These are phyloP conservation scores for Wickerhamiella lipophila DNA, from an alignment of 805 yeast genomes.

Conservation along the genomic window DNA sequence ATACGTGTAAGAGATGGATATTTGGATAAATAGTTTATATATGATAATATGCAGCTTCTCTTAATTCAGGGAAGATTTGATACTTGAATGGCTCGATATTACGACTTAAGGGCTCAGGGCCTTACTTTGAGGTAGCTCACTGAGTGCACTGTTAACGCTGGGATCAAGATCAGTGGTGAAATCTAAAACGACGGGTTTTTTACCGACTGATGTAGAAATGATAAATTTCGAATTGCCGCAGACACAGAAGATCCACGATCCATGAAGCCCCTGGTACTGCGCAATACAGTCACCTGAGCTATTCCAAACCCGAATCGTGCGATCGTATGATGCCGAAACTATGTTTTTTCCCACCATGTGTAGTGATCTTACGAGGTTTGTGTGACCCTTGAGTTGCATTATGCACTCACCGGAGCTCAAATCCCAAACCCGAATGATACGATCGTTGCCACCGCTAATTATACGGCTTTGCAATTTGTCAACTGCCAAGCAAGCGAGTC, in stretches of 20 bases:
- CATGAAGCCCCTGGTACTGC: constrained; percentile 25
- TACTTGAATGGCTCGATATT: no score
- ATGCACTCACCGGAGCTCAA: constrained; percentile 58
- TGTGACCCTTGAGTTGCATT: constrained; percentile 61
- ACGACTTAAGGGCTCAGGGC: no score
- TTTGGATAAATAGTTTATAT: background rate
- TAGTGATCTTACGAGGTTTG: constrained; percentile 61
- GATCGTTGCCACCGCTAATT: constrained; percentile 78
- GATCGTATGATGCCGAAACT: constrained; percentile 30
- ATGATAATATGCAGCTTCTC: background rate
- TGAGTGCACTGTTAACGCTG: constrained; percentile 8
- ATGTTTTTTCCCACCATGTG: constrained; percentile 22
- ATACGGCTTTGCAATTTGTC: constrained; percentile 57
- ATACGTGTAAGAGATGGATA: no score
- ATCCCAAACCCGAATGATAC: constrained; percentile 81
- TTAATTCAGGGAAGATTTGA: no score
- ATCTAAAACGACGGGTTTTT: constrained; percentile 26
- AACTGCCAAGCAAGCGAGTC: constrained; percentile 72
- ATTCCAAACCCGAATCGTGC: constrained; percentile 30
- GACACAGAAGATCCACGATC: constrained; percentile 28
- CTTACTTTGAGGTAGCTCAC: background rate
- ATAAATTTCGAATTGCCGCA: constrained; percentile 23
- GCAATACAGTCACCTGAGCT: constrained; percentile 21
- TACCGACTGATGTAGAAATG: constrained; percentile 28
- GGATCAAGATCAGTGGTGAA: constrained; percentile 25